Base-by-base conservation (phyloP, 495 filamentous ascomycete species). In the Ascodesmis nigricans region DNA sequence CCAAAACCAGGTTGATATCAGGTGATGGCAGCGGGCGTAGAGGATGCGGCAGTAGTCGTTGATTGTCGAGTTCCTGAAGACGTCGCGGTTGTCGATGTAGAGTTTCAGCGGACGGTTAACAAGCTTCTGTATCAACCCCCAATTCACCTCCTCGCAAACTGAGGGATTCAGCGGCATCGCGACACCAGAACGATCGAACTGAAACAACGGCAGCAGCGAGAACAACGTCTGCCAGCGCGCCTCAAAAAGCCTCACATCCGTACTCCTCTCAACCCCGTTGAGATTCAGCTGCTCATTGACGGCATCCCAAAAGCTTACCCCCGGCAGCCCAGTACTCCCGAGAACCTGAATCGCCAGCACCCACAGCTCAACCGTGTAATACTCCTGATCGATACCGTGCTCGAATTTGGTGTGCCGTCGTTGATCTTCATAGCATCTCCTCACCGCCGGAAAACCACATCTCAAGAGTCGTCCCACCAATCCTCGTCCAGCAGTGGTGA, bases 1-100 rank as follows among this genome's bases (percentile, higher is more conserved):
- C 87, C 87, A 95, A 3, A 78, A 74, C 87, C 87, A 97, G 37
- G 59, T 57, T 27, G 67, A 62, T 25, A 91, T 73, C 20, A 97
- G 64, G 44, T 66, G 62, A 46, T 83, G 70, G 49, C 83, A 92
- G 34, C 87, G 64, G 7, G 65, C 65, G 18, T 91, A 66, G 3
- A 76, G 47, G 4, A 69, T 63, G 29, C 77, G 69, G 42, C 76
- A 75, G 45, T 97, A 95, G 15, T 66, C 65, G 46, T 90, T 91
- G 55, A 81, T 74, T 25, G 67, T 69, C 1, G 75, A 18, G 10
- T 25, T 33, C n/a, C n/a, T n/a, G 21, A 49, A 46, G 18, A 13
- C 35, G 67, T 3, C 59, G 54, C 13, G 50, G 58, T 70, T 71
- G 1, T 56, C 45, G 5, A 64, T 54, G 45, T 82, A 84, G n/a